phyloP scores from a whole-genome alignment of 768 basidiomycete genomes.

The Boletus edulis region DNA sequence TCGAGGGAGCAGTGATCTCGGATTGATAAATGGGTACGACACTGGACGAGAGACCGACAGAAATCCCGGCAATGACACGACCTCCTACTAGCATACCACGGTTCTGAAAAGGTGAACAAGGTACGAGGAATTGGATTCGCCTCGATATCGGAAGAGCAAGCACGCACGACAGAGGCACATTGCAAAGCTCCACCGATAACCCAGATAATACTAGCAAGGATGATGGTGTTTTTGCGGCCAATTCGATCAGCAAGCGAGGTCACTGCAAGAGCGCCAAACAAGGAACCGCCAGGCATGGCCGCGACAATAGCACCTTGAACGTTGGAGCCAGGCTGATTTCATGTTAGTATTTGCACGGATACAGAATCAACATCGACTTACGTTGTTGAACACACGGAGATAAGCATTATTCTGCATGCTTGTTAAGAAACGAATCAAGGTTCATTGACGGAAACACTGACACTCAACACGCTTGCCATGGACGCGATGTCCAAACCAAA shows the following conservation, averaged over 20 bases:
- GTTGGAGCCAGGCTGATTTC: constrained; percentile 42
- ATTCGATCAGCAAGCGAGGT: constrained; percentile 60
- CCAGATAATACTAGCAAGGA: constrained; percentile 68
- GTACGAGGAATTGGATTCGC: background rate
- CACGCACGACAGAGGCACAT: constrained; percentile 49
- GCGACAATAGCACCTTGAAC: constrained; percentile 77
- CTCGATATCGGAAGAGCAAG: background rate
- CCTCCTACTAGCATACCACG: constrained; percentile 75
- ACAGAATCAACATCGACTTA: constrained; percentile 2
- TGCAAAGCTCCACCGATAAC: constrained; percentile 72
- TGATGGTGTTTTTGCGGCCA: constrained; percentile 66
- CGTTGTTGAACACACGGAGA: constrained; percentile 22
- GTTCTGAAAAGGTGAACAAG: constrained; percentile 36
- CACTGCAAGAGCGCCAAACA: constrained; percentile 63
- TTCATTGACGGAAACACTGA: constrained; percentile 23
- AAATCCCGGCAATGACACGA: constrained; percentile 64
- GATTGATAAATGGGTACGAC: constrained; percentile 76
- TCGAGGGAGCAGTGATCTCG: constrained; percentile 67
- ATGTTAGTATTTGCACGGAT: constrained; percentile 3
- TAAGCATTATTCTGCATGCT: constrained; percentile 27
- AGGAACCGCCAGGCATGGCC: constrained; percentile 70
- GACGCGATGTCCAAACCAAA: constrained; percentile 83
- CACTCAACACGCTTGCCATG: constrained; percentile 73
- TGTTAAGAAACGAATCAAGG: background rate
- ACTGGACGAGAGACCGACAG: constrained; percentile 64